Evolutionary conservation across 345 rosid species (phyloP).

Genomic region (Tarenaya hassleriana): DNA sequence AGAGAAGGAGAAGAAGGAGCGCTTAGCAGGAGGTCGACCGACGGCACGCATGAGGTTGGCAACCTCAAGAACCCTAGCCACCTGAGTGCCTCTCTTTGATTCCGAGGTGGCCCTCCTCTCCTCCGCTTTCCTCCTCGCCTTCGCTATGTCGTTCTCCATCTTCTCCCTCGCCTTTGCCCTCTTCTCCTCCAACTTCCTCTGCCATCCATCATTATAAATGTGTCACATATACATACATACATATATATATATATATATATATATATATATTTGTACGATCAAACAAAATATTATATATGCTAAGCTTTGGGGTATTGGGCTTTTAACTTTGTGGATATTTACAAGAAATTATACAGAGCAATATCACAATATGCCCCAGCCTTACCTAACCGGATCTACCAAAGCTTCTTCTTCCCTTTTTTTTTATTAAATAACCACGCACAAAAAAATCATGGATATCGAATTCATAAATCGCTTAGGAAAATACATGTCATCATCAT

Average conservation of each 20-base stretch:
- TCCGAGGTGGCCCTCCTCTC: slow-evolving; percentile 90
- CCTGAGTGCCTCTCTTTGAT: slow-evolving; percentile 72
- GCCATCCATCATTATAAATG: neutral
- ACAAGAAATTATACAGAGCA: neutral
- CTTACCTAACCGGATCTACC: too few species aligned
- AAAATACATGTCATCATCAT: too few species aligned
- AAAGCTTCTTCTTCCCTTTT: too few species aligned
- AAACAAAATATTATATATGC: neutral
- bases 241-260: neutral
- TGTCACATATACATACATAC: neutral
- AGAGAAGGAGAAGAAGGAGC: slow-evolving; percentile 62
- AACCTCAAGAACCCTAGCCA: slow-evolving; percentile 61
- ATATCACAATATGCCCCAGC: too few species aligned
- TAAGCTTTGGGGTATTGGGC: too few species aligned
- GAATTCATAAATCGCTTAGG: too few species aligned
- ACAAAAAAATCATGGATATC: too few species aligned
- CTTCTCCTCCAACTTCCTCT: slow-evolving; percentile 97
- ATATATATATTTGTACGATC: neutral
- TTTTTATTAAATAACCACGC: too few species aligned
- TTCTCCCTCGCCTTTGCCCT: slow-evolving; percentile 77
- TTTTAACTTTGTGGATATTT: too few species aligned
- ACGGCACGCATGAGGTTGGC: slow-evolving; percentile 91
- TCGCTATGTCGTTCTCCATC: slow-evolving; percentile 81
- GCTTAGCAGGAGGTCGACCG: slow-evolving; percentile 77
- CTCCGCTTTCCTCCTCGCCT: slow-evolving; percentile 80